These are phyloP conservation scores for Kodamaea ohmeri DNA, from an alignment of 1,139 yeast genomes.

Conservation along the genomic window DNA sequence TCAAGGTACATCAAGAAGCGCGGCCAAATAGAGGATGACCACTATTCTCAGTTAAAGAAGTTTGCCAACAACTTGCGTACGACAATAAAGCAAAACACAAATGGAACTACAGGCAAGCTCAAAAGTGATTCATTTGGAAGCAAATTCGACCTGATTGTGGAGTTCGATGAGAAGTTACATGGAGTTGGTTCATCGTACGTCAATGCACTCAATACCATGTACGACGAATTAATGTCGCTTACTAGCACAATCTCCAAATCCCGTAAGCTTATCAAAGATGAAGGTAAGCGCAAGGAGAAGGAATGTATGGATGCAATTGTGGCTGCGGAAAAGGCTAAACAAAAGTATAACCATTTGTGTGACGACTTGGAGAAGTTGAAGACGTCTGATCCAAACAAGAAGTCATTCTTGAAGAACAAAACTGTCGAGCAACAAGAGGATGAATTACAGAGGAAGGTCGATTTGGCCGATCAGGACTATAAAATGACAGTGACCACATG, in stretches of 20 bases:
- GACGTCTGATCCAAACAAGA: slow-evolving; percentile 79
- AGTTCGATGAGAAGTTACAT: slow-evolving; percentile 71
- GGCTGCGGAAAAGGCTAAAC: slow-evolving; percentile 85
- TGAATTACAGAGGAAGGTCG: slow-evolving; percentile 77
- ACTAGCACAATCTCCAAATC: slow-evolving; percentile 65
- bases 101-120: slow-evolving; percentile 27
- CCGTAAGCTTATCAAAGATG: slow-evolving; percentile 77
- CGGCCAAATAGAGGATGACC: slow-evolving; percentile 76
- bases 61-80: slow-evolving; percentile 56
- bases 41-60: slow-evolving; percentile 69
- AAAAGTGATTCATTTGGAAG: slow-evolving; percentile 68
- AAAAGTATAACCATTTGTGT: slow-evolving; percentile 75
- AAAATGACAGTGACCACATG: slow-evolving; percentile 72
- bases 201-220: slow-evolving; percentile 77
- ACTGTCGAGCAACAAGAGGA: slow-evolving; percentile 91
- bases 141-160: slow-evolving; percentile 67
- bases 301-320: slow-evolving; percentile 78
- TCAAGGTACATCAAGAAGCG: slow-evolving; percentile 75
- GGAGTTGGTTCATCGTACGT: slow-evolving; percentile 76
- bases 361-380: slow-evolving; percentile 83
- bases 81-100: slow-evolving; percentile 39
- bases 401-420: slow-evolving; percentile 72
- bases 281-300: slow-evolving; percentile 76
- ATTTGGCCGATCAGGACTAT: slow-evolving; percentile 81
- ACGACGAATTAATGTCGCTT: slow-evolving; percentile 78